Evolutionary conservation across 2,329 filamentous ascomycete species (phyloP).

Genomic region (Aspergillus sp.): DNA sequence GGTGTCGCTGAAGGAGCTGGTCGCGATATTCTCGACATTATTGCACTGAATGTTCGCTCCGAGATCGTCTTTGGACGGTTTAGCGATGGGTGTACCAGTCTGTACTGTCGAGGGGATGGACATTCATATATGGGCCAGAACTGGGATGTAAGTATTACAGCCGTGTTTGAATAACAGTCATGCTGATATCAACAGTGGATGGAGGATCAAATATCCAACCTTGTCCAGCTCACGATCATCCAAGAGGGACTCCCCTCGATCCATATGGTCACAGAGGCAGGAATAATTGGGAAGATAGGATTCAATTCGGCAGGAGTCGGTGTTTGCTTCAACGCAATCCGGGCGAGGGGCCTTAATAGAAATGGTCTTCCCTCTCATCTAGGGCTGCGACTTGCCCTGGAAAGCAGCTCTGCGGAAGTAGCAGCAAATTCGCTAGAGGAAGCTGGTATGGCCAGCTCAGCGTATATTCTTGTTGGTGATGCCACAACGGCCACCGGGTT

Average conservation of each 20-base stretch:
- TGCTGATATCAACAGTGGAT: not conserved
- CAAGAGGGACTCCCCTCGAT: not conserved
- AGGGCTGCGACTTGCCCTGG: not conserved
- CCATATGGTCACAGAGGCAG: conserved; percentile 1
- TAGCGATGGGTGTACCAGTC: not conserved
- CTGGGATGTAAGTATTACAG: not conserved
- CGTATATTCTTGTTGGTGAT: not conserved
- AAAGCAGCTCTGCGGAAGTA: not conserved
- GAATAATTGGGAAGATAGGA: not conserved
- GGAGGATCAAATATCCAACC: not conserved
- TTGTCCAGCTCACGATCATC: not conserved
- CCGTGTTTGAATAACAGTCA: no score
- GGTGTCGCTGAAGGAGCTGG: not conserved
- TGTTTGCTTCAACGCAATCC: conserved; percentile 3
- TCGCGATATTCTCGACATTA: not conserved
- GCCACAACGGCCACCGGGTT: not conserved
- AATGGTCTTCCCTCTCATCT: not conserved
- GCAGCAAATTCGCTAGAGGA: not conserved
- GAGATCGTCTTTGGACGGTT: conserved; percentile 4
- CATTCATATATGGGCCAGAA: not conserved
- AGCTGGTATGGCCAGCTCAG: not conserved
- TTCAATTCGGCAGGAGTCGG: not conserved
- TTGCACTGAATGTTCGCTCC: conserved; percentile 1
- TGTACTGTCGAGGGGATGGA: not conserved
- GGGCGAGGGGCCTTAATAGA: not conserved